Base-by-base conservation (phyloP, 805 yeast genomes). In the Saccharomyces jurei region DNA sequence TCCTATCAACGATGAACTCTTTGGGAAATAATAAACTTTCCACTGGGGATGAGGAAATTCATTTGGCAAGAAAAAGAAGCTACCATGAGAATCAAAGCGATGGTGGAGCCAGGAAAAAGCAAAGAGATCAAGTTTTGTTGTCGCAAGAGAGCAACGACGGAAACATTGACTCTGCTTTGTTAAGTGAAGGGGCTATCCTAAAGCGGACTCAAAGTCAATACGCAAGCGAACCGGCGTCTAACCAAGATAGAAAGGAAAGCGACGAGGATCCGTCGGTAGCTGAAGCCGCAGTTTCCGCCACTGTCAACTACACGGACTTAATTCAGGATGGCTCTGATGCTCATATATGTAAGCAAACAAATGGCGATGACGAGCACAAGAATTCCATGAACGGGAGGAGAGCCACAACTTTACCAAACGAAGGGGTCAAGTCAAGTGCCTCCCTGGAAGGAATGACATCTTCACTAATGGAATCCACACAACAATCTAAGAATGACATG, bases 101-200 rank as follows among this genome's bases (percentile, higher is more conserved):
- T 1, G 26, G 17, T 8, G 44, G 13, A 4, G 27, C 51, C 32
- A 49, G 50, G 44, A 56, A 56, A 47, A 56, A 50, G 41, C 53
- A 46, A 28, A 56, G 49, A 41, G 27, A 26, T 13, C 49, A 50
- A 26, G 48, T 21, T 3, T 21, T 36, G 44, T 17, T 36, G 44
- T 36, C 44, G 4, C 44, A 36, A 36, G 44, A 36, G 17, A 36
- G 25, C 44, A 36, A 62, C 11, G 65, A 63, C 30, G 54, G 60
- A 31, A 67, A 67, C 58, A 67, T 67, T 31, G 71, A 67, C 51
- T 67, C 67, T 28, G 70, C 65, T n/a, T 56, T 67, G 46, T 51
- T 67, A 50, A 59, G 59, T 25, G 57, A 49, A 30, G 52, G 49
- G n/a, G 28, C 41, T 21, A 47, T 48, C 41, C 50, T 47, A 50